Evolutionary conservation across 1,284 basidiomycete genomes (phyloP), one percentile per base, ranked within the genome.

Genomic region (Puccinia brachypodii): DNA sequence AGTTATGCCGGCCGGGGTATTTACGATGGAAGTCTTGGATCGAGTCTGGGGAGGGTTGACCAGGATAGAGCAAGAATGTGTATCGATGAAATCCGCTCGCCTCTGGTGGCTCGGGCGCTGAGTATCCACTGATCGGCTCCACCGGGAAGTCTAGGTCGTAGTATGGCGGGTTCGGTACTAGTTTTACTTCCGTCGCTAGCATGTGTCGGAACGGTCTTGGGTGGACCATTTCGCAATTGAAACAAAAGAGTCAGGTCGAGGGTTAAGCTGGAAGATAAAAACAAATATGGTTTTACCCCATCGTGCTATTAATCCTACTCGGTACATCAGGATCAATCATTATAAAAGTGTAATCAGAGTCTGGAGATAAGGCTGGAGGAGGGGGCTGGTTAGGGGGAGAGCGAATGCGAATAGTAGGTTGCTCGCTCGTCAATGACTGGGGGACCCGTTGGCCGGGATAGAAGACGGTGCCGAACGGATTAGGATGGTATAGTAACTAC

Each of bases 371-470:
- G 33, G 44, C 28, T 8, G 50, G 8, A 38, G 47, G 4, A 11
- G 28, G 9, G 38, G 73, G 40, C 22, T 25, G 31, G 28, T 75
- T 0, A 25, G 73, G 58, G 3, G 53, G 56, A 38, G 38, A 36
- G 1, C 50, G 50, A 16, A 75, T 42, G 0, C 38, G 38, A 19
- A 75, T 75, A 1, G 16, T 44, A 22, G 73, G 73, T 28, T 75
- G 73, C n/a, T 42, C 31, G 11, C 3, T 14, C 3, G 73, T 75
- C 36, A 75, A 44, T 7, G 28, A 28, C 31, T 62, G 53, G 0
- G 73, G 73, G 40, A 75, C 73, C 2, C 73, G 53, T 38, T 75
- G 73, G 58, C 73, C 73, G 33, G 73, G 73, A 13, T 40, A 75
- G 25, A 60, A 75, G 28, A 75, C 58, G 2, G 73, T 75, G 1